Evolutionary conservation across 1,139 yeast genomes (phyloP), one percentile per base, ranked within the genome.

Genomic region (Debaryomyces sp.): DNA sequence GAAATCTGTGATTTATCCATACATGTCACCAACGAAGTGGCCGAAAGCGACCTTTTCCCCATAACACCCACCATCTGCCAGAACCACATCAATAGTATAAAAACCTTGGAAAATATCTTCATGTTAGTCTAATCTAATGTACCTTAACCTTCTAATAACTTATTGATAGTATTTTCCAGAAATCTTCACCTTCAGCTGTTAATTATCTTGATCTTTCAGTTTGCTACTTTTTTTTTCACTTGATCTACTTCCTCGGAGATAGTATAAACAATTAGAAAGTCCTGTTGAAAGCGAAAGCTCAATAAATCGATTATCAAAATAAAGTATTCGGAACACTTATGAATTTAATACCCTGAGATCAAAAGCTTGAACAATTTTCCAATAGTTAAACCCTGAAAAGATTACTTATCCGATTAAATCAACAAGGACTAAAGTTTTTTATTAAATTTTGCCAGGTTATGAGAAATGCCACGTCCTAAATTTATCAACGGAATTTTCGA

Each of bases 21-120:
- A 71, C 95, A 87, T 23, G 89, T 81, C 44, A 87, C 92, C 55
- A 87, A 71, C 4, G 94, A 86, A 6, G 85, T 72, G 4, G 92
- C 89, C 15, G 71, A 63, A 37, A 86, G 74, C 32, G 70, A 59
- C 53, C 87, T 73, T 47, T 58, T 62, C 30, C 49, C 49, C 41
- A 37, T 15, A 12, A 46, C 44, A 29, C 18, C 10, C 23, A 23
- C 30, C 24, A 27, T 40, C n/a, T 43, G 44, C 35, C 34, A 43
- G 13, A 46, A 27, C 35, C 41, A 43, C 17, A 27, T 15, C 17
- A 42, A 37, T 21, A 36, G 39, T 13, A 43, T 27, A 4, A 26
- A 36, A 15, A 29, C 37, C 23, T 29, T 41, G 17, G 18, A 17
- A 27, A 41, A 9, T 6, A 21, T 33, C 44, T 34, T 36, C 13